These are phyloP conservation scores for Plasmopara viticola DNA, from an alignment of 352 stramenopile species.

Conservation along the genomic window DNA sequence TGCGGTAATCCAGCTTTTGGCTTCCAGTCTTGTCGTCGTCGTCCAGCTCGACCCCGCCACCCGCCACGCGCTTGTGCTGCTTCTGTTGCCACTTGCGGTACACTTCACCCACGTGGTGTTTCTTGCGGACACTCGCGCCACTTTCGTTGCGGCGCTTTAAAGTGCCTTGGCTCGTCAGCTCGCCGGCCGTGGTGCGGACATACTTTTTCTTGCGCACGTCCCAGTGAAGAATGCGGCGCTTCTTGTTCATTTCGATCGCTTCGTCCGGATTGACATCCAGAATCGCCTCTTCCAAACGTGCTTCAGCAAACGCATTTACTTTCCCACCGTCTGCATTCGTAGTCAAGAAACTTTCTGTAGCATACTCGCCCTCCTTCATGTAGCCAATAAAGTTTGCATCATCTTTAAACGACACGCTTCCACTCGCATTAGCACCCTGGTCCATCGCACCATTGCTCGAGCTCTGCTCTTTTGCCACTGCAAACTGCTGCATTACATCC, in stretches of 20 bases:
- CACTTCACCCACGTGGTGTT: slow-evolving; percentile 85
- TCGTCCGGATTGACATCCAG: slow-evolving; percentile 98
- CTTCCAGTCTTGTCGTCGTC: slow-evolving; percentile 41
- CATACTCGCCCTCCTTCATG: slow-evolving; percentile 73
- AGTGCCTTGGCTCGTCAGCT: slow-evolving; percentile 76
- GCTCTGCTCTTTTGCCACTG: slow-evolving; percentile 37
- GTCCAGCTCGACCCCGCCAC: slow-evolving; percentile 59
- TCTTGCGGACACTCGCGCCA: slow-evolving; percentile 74
- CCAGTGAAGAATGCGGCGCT: slow-evolving; percentile 97
- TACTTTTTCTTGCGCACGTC: slow-evolving; percentile 98
- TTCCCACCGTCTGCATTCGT: slow-evolving; percentile 72
- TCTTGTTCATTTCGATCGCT: slow-evolving; percentile 95
- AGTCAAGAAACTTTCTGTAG: slow-evolving; percentile 65
- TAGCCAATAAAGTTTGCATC: slow-evolving; percentile 84
- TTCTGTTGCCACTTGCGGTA: slow-evolving; percentile 93
- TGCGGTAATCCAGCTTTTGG: slow-evolving; percentile 67
- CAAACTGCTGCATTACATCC: slow-evolving; percentile 63
- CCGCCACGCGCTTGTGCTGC: slow-evolving; percentile 78
- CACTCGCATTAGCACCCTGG: slow-evolving; percentile 18
- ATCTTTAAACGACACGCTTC: slow-evolving; percentile 56
- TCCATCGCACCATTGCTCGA: slow-evolving; percentile 11
- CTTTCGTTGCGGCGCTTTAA: slow-evolving; percentile 85
- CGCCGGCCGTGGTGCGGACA: slow-evolving; percentile 89
- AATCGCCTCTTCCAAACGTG: slow-evolving; percentile 93
- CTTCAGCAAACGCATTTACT: slow-evolving; percentile 72